A percentile compares a stretch with the other conserved stretches of the same genome.
These are phyloP conservation scores for Backusella mclennaniae DNA, from an alignment of 192 early-diverging fungal genomes.

Conservation along the genomic window DNA sequence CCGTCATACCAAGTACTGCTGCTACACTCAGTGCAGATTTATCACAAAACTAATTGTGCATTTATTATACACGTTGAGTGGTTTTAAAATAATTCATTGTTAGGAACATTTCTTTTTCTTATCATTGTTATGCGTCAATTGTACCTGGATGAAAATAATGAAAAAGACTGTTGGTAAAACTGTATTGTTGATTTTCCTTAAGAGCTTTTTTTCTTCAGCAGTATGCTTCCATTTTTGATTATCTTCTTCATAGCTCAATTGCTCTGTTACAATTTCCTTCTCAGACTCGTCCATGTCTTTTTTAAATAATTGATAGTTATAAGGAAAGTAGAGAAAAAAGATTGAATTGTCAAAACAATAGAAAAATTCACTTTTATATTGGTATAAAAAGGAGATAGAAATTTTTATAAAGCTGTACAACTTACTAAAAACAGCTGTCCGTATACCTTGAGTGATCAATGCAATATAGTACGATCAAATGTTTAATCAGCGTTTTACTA, in stretches of 20 bases:
- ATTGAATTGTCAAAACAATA: neutral
- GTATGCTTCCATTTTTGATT: neutral
- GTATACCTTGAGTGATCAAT: neutral
- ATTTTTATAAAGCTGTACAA: neutral
- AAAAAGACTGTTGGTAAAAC: slow-evolving; percentile 2
- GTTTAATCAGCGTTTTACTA: too few relatives aligned
- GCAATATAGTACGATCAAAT: too few relatives aligned
- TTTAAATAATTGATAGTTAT: neutral
- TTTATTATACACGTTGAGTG: neutral
- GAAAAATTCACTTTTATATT: neutral
- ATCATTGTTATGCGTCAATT: neutral
- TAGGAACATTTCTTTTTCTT: neutral
- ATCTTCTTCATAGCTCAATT: neutral
- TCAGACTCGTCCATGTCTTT: neutral
- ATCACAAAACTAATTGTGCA: slow-evolving; percentile 27
- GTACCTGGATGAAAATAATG: slow-evolving; percentile 9
- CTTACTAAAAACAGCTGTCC: neutral
- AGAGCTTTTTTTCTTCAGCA: neutral
- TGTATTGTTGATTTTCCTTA: neutral
- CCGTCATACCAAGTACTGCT: slow-evolving; percentile 11
- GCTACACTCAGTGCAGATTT: slow-evolving; percentile 24
- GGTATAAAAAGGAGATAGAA: neutral
- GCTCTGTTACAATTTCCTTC: neutral
- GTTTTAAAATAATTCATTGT: neutral
- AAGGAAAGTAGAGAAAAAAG: slow-evolving; percentile 6